These are phyloP conservation scores for Auxenochlorella pyrenoidosa DNA, from an alignment of 139 green algal species.

Conservation along the genomic window DNA sequence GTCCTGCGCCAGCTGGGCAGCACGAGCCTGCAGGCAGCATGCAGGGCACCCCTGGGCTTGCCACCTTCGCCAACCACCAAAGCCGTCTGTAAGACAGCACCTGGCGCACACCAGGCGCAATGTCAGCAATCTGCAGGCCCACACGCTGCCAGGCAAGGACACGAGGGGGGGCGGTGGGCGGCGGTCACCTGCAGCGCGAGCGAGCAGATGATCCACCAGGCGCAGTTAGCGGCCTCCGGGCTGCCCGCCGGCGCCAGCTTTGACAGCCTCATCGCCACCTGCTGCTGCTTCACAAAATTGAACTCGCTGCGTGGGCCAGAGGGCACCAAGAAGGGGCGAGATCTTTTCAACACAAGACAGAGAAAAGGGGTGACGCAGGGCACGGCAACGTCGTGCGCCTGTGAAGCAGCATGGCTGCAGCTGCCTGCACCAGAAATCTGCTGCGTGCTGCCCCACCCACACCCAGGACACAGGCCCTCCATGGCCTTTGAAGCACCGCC, in stretches of 20 bases:
- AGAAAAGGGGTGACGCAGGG: too few relatives aligned
- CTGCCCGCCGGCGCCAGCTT: slow-evolving; percentile 50
- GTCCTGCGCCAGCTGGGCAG: background rate
- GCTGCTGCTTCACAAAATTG: slow-evolving; percentile 79
- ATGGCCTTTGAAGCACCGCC: too few relatives aligned
- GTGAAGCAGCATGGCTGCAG: too few relatives aligned
- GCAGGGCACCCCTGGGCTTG: background rate
- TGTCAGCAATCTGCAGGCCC: too few relatives aligned
- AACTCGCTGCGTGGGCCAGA: slow-evolving; percentile 56
- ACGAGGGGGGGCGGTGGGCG: too few relatives aligned
- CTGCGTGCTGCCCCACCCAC: too few relatives aligned
- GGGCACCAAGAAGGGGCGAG: too few relatives aligned
- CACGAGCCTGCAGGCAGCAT: background rate
- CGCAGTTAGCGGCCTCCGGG: slow-evolving; percentile 48
- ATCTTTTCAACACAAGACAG: too few relatives aligned
- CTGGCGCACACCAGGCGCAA: too few relatives aligned
- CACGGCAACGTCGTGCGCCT: too few relatives aligned
- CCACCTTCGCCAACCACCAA: background rate
- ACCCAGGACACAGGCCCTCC: too few relatives aligned
- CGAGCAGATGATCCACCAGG: slow-evolving; percentile 76
- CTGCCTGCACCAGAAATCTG: too few relatives aligned
- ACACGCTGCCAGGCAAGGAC: background rate
- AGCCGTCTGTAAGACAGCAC: background rate
- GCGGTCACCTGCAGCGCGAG: slow-evolving; percentile 64
- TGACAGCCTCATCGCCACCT: slow-evolving; percentile 73